Evolutionary conservation across 805 yeast species (phyloP), one percentile per base, ranked within the genome.

Genomic region (Candida xyloterini): DNA sequence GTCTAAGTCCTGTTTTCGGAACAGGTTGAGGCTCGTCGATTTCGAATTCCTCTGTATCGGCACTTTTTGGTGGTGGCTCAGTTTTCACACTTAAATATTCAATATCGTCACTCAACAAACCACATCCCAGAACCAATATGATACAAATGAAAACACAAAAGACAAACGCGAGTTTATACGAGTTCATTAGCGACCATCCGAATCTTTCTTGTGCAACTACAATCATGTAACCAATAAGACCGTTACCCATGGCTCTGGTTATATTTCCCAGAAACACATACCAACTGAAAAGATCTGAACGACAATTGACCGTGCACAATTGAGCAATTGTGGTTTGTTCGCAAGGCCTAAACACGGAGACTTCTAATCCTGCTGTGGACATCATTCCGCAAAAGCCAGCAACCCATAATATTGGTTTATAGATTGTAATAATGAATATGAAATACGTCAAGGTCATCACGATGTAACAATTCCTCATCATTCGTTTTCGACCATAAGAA

Each of bases 271-370:
- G 52, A 47, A 77, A 69, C 1, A 69, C 65, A 51, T 75, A 76
- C 81, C 81, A 76, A 7, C 79, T 74, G 48, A 70, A 77, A n/a
- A 74, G 61, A 48, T 77, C 81, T 0, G 80, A 66, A 38, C 80
- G 55, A 22, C 68, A 59, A 9, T 62, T 64, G 11, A 62, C 50
- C 6, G 65, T 56, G 4, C 67, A 63, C 42, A 76, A 52, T 13
- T 75, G 71, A 0, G 81, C 78, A 26, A 76, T 60, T 1, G 74
- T 55, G 22, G 75, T 63, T 45, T 76, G 80, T 48, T 77, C 83
- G n/a, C 76, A 60, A 7, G 79, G 70, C 43, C 79, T 60, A 55
- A 76, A 77, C 1, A 81, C 78, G 0, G 81, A 81, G 16, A 74
- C 77, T 43, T 77, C 83, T 5, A 71, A 72, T 4, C 82, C 82